Conservation (phyloP, 2,329 filamentous ascomycete species). For the Stemphylium vesicarium region DNA sequence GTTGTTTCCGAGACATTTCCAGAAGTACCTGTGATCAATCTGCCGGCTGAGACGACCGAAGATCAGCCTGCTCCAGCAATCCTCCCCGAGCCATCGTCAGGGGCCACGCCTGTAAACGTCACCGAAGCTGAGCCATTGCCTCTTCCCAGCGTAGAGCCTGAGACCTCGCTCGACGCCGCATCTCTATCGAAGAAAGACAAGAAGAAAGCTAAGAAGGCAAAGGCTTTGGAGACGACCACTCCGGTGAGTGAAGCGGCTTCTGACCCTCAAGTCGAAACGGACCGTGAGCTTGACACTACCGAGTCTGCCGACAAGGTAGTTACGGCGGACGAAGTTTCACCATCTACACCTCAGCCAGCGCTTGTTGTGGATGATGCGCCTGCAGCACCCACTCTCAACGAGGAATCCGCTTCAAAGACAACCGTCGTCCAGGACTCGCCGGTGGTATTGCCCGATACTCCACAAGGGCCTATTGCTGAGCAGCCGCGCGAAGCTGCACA, state of each 20-base stretch:
- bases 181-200: conserved; percentile 33
- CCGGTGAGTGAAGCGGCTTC: conserved; percentile 16
- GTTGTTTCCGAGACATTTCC: conserved; percentile 4
- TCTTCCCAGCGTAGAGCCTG: neutral
- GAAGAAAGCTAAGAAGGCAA: conserved; percentile 41
- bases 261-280: neutral
- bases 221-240: conserved; percentile 22
- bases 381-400: conserved; percentile 21
- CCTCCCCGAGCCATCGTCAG: neutral
- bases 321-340: neutral
- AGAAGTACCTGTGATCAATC: conserved; percentile 3
- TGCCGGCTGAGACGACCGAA: neutral
- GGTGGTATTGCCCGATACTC: neutral
- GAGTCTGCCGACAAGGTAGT: neutral
- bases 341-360: conserved; percentile 1
- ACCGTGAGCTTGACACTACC: neutral
- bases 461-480: neutral
- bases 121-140: conserved; percentile 1
- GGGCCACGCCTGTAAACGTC: neutral
- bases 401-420: conserved; percentile 19
- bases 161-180: neutral
- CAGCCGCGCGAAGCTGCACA: neutral
- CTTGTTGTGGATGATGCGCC: conserved; percentile 3
- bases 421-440: conserved; percentile 9
- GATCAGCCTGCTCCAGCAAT: neutral